phyloP scores from a whole-genome alignment of 306 rosid genomes.

The Datisca glomerata region DNA sequence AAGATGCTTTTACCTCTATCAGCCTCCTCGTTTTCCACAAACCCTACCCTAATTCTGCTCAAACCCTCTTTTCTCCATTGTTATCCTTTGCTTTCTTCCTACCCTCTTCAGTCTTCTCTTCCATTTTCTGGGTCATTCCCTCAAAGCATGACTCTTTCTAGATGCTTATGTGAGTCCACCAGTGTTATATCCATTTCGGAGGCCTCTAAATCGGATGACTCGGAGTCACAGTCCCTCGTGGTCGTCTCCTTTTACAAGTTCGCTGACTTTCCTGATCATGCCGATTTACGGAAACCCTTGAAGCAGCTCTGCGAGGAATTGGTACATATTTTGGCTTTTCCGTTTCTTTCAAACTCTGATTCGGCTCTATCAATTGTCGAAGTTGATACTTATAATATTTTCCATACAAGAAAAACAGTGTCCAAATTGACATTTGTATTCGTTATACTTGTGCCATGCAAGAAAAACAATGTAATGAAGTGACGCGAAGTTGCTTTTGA shows the following conservation, averaged over 20 bases:
- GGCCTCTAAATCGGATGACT: not conserved
- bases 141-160: slow-evolving; percentile 46
- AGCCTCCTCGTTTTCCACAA: slow-evolving; percentile 12
- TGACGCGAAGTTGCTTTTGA: too few species aligned
- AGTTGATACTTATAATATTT: too few species aligned
- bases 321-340: slow-evolving; percentile 27
- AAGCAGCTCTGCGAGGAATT: slow-evolving; percentile 67
- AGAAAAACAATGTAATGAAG: too few species aligned
- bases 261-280: slow-evolving; percentile 70
- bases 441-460: too few species aligned
- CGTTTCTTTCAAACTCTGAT: not conserved
- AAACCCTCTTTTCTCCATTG: slow-evolving; percentile 6
- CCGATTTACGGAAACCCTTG: slow-evolving; percentile 57
- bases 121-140: slow-evolving; percentile 11
- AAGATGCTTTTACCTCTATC: slow-evolving; percentile 33
- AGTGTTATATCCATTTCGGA: slow-evolving; percentile 8
- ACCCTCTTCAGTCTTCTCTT: slow-evolving; percentile 4
- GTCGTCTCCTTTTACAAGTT: slow-evolving; percentile 93
- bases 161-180: slow-evolving; percentile 21
- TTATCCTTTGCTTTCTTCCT: slow-evolving; percentile 6
- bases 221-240: slow-evolving; percentile 29
- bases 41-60: slow-evolving; percentile 14
- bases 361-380: too few species aligned
- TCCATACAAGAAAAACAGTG: too few species aligned
- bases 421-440: too few species aligned